Evolutionary conservation across 2,329 filamentous ascomycete genomes (phyloP).

Genomic region (Aplosporella prunicola): DNA sequence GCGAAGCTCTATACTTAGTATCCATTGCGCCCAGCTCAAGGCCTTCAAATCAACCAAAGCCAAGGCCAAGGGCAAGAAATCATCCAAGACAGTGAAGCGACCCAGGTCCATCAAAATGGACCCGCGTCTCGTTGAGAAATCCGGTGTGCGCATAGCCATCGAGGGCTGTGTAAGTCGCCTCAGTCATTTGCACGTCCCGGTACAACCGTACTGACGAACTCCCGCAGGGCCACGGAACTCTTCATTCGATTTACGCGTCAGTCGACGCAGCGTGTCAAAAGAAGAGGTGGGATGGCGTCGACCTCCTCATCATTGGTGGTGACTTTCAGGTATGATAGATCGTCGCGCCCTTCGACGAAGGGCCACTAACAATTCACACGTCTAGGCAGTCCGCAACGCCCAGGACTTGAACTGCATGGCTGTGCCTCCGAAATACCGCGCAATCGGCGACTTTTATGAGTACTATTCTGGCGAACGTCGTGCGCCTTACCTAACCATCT

Average conservation of each 20-base stretch:
- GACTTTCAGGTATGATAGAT: constrained; percentile 74
- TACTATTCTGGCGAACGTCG: constrained; percentile 74
- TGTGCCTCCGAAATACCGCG: constrained; percentile 77
- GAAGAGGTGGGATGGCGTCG: constrained; percentile 71
- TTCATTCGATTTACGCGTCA: constrained; percentile 84
- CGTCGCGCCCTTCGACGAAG: neutral
- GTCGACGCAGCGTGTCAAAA: constrained; percentile 58
- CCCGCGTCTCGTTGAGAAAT: neutral
- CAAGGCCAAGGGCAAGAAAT: too few species aligned
- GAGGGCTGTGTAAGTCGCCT: constrained; percentile 77
- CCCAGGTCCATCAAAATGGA: too few species aligned
- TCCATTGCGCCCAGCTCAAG: too few species aligned
- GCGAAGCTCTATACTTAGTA: too few species aligned
- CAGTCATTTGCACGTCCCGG: neutral
- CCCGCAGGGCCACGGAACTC: constrained; percentile 72
- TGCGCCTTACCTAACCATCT: constrained; percentile 84
- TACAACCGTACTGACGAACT: neutral
- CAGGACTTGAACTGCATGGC: constrained; percentile 82
- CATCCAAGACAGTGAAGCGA: too few species aligned
- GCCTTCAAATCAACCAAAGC: too few species aligned
- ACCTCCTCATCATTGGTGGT: constrained; percentile 87
- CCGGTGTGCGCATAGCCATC: constrained; percentile 59
- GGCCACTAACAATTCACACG: constrained; percentile 14
- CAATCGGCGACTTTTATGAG: constrained; percentile 83
- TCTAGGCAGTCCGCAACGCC: constrained; percentile 74